Evolutionary conservation across 1,284 basidiomycete species (phyloP).

Genomic region (Trametes polyzona): DNA sequence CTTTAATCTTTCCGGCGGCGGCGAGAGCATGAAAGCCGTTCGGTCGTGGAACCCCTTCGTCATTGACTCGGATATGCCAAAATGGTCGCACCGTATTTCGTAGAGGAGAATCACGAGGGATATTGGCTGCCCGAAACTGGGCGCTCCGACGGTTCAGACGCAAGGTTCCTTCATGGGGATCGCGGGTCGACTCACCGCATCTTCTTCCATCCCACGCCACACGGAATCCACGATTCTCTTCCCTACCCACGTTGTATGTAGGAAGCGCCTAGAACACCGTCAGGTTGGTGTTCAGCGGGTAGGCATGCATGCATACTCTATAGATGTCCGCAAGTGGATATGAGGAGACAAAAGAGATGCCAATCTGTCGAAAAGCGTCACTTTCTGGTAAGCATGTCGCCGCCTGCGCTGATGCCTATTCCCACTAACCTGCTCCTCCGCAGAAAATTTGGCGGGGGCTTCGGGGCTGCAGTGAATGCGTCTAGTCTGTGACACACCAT

Average conservation of each 20-base stretch:
- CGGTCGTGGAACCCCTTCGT: slow-evolving; percentile 48
- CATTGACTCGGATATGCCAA: slow-evolving; percentile 52
- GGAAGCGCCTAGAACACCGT: slow-evolving; percentile 26
- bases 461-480: slow-evolving; percentile 46
- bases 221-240: slow-evolving; percentile 28
- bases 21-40: slow-evolving; percentile 46
- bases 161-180: not conserved
- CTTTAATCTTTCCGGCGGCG: slow-evolving; percentile 45
- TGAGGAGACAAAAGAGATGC: slow-evolving; percentile 31
- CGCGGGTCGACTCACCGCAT: slow-evolving; percentile 24
- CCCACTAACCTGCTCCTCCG: slow-evolving; percentile 55
- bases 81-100: slow-evolving; percentile 47
- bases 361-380: slow-evolving; percentile 18
- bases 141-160: not conserved
- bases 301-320: slow-evolving; percentile 24
- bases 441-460: slow-evolving; percentile 49
- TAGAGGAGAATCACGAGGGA: slow-evolving; percentile 49
- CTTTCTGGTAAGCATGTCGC: too few relatives aligned
- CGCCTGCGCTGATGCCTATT: too few relatives aligned
- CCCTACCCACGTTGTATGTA: slow-evolving; percentile 34
- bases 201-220: slow-evolving; percentile 24
- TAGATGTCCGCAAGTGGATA: slow-evolving; percentile 23
- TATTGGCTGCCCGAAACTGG: slow-evolving; percentile 43
- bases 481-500: slow-evolving; percentile 56
- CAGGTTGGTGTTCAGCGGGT: not conserved